Evolutionary conservation across 2,329 filamentous ascomycete genomes (phyloP).

Genomic region (Alternaria tenuissima): DNA sequence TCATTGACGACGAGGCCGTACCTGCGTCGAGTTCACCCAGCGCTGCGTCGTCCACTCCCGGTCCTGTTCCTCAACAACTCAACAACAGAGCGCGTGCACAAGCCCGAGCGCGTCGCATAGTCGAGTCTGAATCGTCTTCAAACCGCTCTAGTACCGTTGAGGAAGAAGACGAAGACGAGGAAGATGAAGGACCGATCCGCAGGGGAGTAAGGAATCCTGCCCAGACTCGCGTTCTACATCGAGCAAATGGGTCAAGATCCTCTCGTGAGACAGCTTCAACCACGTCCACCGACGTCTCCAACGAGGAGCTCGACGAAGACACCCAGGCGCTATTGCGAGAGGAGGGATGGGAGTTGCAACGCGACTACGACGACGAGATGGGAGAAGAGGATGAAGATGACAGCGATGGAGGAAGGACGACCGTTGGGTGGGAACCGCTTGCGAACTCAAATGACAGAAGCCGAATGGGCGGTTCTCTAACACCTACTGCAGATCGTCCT

Average conservation of each 20-base stretch:
- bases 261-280: constrained; percentile 43
- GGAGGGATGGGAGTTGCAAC: constrained; percentile 51
- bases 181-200: constrained; percentile 47
- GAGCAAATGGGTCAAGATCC: constrained; percentile 47
- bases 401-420: constrained; percentile 55
- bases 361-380: constrained; percentile 52
- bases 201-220: constrained; percentile 43
- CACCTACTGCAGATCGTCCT: constrained; percentile 57
- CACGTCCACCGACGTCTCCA: constrained; percentile 46
- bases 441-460: constrained; percentile 56
- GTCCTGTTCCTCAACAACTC: constrained; percentile 41
- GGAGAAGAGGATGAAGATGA: constrained; percentile 50
- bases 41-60: constrained; percentile 41
- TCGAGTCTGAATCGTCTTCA: constrained; percentile 51
- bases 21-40: constrained; percentile 34
- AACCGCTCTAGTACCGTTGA: constrained; percentile 46
- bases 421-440: constrained; percentile 56
- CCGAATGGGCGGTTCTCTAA: constrained; percentile 57
- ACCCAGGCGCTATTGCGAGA: constrained; percentile 47
- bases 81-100: constrained; percentile 30
- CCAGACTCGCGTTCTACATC: constrained; percentile 40
- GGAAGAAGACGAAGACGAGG: constrained; percentile 50
- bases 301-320: constrained; percentile 51
- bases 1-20: constrained; percentile 50
- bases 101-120: constrained; percentile 45